These are phyloP conservation scores for Syzygium grande DNA, from an alignment of 345 rosid genomes.

Conservation along the genomic window DNA sequence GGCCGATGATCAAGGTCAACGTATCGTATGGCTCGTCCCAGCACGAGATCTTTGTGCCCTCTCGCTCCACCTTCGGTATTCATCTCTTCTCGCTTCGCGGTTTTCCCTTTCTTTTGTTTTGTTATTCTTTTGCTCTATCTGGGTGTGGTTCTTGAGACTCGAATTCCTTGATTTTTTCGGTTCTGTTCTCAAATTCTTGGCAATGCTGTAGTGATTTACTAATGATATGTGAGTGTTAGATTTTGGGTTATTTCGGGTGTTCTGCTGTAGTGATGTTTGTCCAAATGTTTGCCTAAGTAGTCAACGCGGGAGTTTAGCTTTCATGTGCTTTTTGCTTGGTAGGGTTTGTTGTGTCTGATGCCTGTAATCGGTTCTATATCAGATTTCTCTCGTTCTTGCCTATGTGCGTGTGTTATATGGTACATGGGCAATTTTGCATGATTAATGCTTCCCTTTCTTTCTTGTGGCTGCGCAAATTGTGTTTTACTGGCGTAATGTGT, in stretches of 20 bases:
- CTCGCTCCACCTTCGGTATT: slow-evolving; percentile 57
- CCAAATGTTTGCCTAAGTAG: neutral
- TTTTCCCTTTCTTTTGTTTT: neutral
- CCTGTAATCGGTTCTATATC: neutral
- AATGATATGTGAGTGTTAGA: neutral
- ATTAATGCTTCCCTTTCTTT: neutral
- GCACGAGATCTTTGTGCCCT: slow-evolving; percentile 37
- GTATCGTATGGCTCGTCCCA: slow-evolving; percentile 36
- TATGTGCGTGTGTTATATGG: neutral
- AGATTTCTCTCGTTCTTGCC: neutral
- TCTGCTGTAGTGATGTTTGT: neutral
- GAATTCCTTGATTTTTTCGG: neutral
- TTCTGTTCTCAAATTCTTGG: neutral
- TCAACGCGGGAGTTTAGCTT: neutral
- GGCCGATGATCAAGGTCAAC: slow-evolving; percentile 28
- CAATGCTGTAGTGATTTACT: neutral
- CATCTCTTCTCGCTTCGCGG: neutral
- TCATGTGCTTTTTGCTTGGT: neutral
- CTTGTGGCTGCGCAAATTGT: neutral
- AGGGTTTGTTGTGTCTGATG: neutral
- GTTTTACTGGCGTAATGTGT: neutral
- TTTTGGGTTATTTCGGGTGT: neutral
- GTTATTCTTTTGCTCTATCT: neutral
- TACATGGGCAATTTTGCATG: neutral
- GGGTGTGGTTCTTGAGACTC: neutral